Base-by-base conservation (phyloP, 2,329 filamentous ascomycete species). In the Aureobasidium sp. region DNA sequence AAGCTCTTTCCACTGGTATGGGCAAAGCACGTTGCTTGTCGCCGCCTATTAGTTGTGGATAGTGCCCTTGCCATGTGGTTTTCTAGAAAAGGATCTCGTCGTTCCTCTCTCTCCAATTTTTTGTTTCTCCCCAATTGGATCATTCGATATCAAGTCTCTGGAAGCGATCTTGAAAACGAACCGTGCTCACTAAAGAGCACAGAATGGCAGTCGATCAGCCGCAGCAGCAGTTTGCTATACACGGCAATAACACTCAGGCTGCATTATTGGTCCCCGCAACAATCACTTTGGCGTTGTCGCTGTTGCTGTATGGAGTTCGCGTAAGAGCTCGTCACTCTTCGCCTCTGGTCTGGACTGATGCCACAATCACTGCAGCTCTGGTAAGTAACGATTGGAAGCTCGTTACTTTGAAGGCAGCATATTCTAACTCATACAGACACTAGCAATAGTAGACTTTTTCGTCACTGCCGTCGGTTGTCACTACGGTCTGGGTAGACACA, bases 401-500 rank as follows among this genome's bases (percentile, higher is more conserved):
- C 25, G 6, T 22, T 20, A 22, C 36, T 29, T 8, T 15, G 1
- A 4, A 7, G n/a, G 6, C 20, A 48, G 8, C 5, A 17, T 49
- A 14, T 31, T 6, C 56, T 59, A 36, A 59, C 44, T 17, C 5
- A 11, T 47, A 5, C 17, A 59, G 56, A 31, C 17, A 34, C 20
- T 59, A n/a, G 56, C 56, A 5, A 49, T 59, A 12, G 36, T 49
- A 5, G 44, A 59, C 7, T 31, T 49, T 15, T 11, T 49, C 25
- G 17, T 52, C 27, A 36, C 36, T 27, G 58, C 48, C 37, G 47
- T 53, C n/a, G 45, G 58, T 25, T 61, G 58, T 20, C 49, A 61
- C 37, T 53, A 61, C 29, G 58, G 58, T 20, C 8, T 61, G 20
- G 58, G 58, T 20, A 52, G 48, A 48, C 58, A 61, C 27, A 61